Evolutionary conservation across 2,329 filamentous ascomycete species (phyloP).

Genomic region (Emmonsiellopsis sp.): DNA sequence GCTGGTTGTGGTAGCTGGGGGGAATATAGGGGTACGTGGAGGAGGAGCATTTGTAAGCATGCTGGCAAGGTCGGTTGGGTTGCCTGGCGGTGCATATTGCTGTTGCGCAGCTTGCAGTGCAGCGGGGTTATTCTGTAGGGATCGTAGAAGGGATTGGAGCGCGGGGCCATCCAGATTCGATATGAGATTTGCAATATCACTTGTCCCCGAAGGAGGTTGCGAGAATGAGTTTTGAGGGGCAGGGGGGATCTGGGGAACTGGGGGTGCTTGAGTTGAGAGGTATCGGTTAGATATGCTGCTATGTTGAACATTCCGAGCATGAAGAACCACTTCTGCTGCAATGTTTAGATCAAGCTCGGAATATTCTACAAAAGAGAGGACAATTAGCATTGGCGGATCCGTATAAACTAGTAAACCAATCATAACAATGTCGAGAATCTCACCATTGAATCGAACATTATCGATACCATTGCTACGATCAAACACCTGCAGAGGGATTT

Average conservation of each 20-base stretch:
- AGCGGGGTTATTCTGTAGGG: slow-evolving; percentile 41
- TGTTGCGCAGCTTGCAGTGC: slow-evolving; percentile 26
- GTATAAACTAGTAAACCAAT: not conserved
- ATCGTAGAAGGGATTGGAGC: slow-evolving; percentile 60
- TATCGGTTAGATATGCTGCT: slow-evolving; percentile 26
- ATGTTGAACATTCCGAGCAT: slow-evolving; percentile 37
- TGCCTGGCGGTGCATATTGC: slow-evolving; percentile 5
- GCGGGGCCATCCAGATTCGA: slow-evolving; percentile 58
- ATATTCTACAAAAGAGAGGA: slow-evolving; percentile 51
- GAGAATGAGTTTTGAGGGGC: slow-evolving; percentile 12
- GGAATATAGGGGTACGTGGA: slow-evolving; percentile 4
- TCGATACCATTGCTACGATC: slow-evolving; percentile 64
- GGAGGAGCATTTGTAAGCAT: slow-evolving; percentile 9
- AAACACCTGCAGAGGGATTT: slow-evolving; percentile 76
- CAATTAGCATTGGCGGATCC: not conserved
- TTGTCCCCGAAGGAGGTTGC: slow-evolving; percentile 24
- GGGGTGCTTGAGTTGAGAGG: slow-evolving; percentile 27
- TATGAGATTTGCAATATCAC: slow-evolving; percentile 56
- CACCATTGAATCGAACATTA: slow-evolving; percentile 69
- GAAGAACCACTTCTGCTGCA: slow-evolving; percentile 69
- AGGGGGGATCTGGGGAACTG: slow-evolving; percentile 22
- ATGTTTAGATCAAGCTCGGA: slow-evolving; percentile 67
- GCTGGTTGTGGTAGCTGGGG: not conserved
- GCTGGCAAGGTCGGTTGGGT: slow-evolving; percentile 18
- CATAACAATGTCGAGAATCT: slow-evolving; percentile 13